Evolutionary conservation across 2,329 filamentous ascomycete genomes (phyloP).

Genomic region (Cladosporium sp.): DNA sequence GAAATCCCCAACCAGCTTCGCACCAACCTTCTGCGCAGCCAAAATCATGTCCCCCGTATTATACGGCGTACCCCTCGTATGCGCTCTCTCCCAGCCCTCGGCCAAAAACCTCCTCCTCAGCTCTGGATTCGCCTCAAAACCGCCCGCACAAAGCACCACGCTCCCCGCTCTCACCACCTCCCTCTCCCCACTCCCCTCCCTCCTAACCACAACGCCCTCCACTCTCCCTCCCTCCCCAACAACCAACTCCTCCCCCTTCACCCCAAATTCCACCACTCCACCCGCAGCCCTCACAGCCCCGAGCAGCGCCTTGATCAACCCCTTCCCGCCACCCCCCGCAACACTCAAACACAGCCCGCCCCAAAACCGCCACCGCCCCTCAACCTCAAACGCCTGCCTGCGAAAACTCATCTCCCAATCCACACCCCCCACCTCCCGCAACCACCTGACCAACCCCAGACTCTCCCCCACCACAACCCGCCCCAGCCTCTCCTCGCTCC

Average conservation of each 20-base stretch:
- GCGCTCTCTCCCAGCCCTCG: constrained; percentile 56
- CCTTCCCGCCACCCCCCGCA: constrained; percentile 51
- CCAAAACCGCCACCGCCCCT: constrained; percentile 59
- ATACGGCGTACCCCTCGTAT: constrained; percentile 57
- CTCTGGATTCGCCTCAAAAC: constrained; percentile 56
- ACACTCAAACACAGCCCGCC: constrained; percentile 58
- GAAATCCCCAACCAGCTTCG: constrained; percentile 43
- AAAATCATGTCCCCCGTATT: constrained; percentile 56
- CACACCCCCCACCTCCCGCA: constrained; percentile 23
- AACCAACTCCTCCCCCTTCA: constrained; percentile 39
- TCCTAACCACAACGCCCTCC: constrained; percentile 28
- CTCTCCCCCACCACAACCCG: constrained; percentile 41
- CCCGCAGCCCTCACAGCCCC: constrained; percentile 39
- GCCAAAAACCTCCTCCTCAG: constrained; percentile 52
- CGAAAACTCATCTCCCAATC: constrained; percentile 52
- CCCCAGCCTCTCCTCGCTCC: constrained; percentile 46
- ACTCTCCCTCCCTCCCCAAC: constrained; percentile 30
- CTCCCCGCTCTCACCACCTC: constrained; percentile 32
- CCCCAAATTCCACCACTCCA: constrained; percentile 43
- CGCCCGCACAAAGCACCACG: constrained; percentile 54
- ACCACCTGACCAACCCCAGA: constrained; percentile 24
- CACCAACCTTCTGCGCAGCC: constrained; percentile 48
- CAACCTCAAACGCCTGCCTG: constrained; percentile 59
- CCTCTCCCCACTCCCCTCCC: constrained; percentile 15
- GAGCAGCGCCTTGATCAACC: constrained; percentile 47